Conservation (phyloP, 2,329 filamentous ascomycete species). For the Eurotiales sp. region DNA sequence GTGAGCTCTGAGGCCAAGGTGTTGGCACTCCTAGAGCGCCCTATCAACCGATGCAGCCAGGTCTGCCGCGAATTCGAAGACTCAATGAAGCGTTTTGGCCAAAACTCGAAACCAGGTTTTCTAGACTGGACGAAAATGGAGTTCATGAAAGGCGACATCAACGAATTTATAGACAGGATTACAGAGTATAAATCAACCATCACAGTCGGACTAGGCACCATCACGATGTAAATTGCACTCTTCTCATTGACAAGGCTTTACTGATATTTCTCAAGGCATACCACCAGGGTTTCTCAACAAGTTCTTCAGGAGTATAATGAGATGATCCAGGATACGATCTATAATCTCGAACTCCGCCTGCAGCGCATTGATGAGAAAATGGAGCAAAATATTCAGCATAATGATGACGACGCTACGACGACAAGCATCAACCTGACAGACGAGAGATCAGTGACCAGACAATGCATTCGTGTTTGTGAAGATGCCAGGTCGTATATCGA, state of each 20-base stretch:
- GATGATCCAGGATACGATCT: constrained; percentile 36
- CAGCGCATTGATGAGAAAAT: constrained; percentile 36
- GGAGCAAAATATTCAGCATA: constrained; percentile 17
- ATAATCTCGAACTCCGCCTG: constrained; percentile 33
- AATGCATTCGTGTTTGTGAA: constrained; percentile 40
- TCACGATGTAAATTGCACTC: constrained; percentile 32
- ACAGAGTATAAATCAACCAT: constrained; percentile 40
- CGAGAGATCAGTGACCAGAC: constrained; percentile 35
- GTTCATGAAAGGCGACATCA: constrained; percentile 40
- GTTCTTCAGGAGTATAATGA: constrained; percentile 37
- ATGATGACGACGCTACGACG: constrained; percentile 18
- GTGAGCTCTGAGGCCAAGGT: constrained; percentile 15
- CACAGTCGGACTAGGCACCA: constrained; percentile 32
- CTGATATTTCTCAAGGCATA: not conserved
- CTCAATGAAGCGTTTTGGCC: constrained; percentile 31
- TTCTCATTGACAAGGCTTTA: constrained; percentile 10
- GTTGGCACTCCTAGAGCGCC: constrained; percentile 31
- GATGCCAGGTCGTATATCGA: constrained; percentile 34
- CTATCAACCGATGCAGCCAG: constrained; percentile 34
- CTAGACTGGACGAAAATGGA: constrained; percentile 42
- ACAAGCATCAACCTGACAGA: constrained; percentile 31
- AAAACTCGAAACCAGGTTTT: constrained; percentile 32
- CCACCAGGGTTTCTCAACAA: constrained; percentile 20
- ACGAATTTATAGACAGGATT: constrained; percentile 38
- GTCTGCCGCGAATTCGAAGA: constrained; percentile 36